Evolutionary conservation across 1,139 yeast species (phyloP).

Genomic region (Lodderomyces margitis): DNA sequence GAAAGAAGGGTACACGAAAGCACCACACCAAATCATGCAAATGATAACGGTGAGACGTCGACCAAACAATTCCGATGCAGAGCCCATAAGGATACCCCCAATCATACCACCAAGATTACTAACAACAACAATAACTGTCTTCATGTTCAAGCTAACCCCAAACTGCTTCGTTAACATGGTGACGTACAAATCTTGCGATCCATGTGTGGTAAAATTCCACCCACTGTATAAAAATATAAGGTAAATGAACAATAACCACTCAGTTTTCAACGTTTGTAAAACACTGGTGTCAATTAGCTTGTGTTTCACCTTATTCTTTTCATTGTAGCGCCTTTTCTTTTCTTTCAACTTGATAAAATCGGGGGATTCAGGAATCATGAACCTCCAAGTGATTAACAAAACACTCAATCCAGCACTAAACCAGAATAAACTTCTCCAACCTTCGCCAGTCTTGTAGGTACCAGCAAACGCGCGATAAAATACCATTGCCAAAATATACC

Average conservation of each 20-base stretch:
- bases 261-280: slow-evolving; percentile 29
- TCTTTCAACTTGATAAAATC: slow-evolving; percentile 20
- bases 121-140: slow-evolving; percentile 46
- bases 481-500: slow-evolving; percentile 36
- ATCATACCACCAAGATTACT: slow-evolving; percentile 50
- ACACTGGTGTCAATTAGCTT: slow-evolving; percentile 17
- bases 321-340: slow-evolving; percentile 16
- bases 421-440: slow-evolving; percentile 82
- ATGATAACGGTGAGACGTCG: slow-evolving; percentile 43
- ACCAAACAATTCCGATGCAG: slow-evolving; percentile 44
- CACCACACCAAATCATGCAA: slow-evolving; percentile 29
- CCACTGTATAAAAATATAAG: slow-evolving; percentile 48
- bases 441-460: slow-evolving; percentile 47
- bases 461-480: slow-evolving; percentile 54
- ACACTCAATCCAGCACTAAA: slow-evolving; percentile 63
- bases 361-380: slow-evolving; percentile 33
- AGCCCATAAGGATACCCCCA: slow-evolving; percentile 51
- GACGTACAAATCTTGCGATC: slow-evolving; percentile 55
- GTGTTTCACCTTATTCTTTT: slow-evolving; percentile 5
- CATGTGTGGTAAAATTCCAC: slow-evolving; percentile 53
- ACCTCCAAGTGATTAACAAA: slow-evolving; percentile 33
- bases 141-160: slow-evolving; percentile 28
- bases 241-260: slow-evolving; percentile 45
- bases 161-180: slow-evolving; percentile 45
- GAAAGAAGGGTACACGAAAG: slow-evolving; percentile 35